phyloP scores from a whole-genome alignment of 441 rosid genomes.

The Adansonia madagascariensis region DNA sequence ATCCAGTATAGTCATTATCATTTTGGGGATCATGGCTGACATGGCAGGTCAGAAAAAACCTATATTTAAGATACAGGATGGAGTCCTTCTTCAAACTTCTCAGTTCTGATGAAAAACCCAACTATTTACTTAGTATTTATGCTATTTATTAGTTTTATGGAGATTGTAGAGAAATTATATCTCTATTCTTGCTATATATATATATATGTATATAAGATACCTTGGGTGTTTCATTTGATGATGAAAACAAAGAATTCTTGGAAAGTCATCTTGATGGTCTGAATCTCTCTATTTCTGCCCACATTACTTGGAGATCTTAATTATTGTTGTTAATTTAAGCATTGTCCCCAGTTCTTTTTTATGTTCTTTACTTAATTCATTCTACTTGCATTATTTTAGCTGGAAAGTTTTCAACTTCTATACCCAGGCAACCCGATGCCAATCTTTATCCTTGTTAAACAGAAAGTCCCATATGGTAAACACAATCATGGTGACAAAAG shows the following conservation, averaged over 20 bases:
- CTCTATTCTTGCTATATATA: neutral
- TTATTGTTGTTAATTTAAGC: too few relatives aligned
- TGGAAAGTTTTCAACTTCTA: too few relatives aligned
- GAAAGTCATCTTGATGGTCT: too few relatives aligned
- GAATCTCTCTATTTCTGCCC: too few relatives aligned
- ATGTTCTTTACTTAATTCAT: too few relatives aligned
- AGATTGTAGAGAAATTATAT: neutral
- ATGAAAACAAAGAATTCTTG: too few relatives aligned
- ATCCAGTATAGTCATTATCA: neutral
- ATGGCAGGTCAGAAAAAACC: too few relatives aligned
- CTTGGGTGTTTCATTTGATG: neutral
- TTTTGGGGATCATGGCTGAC: neutral
- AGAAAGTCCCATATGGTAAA: conserved; percentile 41
- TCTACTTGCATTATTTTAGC: too few relatives aligned
- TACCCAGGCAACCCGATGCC: too few relatives aligned
- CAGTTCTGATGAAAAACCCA: neutral
- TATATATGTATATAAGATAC: conserved; percentile 3
- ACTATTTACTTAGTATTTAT: neutral
- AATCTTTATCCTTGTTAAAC: conserved; percentile 24
- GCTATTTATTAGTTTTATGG: neutral
- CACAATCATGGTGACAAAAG: conserved; percentile 39
- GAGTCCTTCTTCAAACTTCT: neutral
- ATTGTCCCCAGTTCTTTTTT: too few relatives aligned
- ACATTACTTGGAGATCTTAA: too few relatives aligned
- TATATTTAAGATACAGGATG: too few relatives aligned